Base-by-base conservation (phyloP, 345 rosid genomes). In the Sonneratia caseolaris region DNA sequence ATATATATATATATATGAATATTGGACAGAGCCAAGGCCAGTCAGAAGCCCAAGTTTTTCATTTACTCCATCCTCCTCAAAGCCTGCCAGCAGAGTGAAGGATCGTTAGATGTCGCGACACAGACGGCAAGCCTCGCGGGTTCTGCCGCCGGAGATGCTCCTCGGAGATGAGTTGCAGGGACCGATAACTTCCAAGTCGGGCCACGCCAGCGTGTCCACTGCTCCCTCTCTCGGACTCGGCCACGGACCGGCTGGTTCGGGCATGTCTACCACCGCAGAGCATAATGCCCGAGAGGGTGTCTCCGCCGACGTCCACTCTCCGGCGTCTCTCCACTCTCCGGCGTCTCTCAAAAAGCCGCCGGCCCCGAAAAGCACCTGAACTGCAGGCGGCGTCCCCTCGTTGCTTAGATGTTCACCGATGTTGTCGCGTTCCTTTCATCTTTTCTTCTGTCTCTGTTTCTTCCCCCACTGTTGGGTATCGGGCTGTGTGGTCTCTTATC, bases 101-200 rank as follows among this genome's bases (percentile, higher is more conserved):
- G 57, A 12, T 48, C 53, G 18, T 22, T 16, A 51, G 35, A 83
- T 83, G 86, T 83, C 86, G 73, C 84, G 86, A 27, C 84, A 84
- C 62, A 67, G 84, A 38, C 79, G 84, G 32, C 84, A 81, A 74
- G 55, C 74, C 9, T 84, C 87, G 59, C 81, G 42, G 51, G 76
- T 76, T 43, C 80, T 84, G 1, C 87, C 80, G 69, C 81, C 84
- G 59, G 80, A 76, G 70, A 49, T 77, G 40, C 40, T 79, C 45
- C 70, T 71, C 66, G 75, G 76, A 15, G 73, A 79, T 4, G 68
- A 51, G 15, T 68, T 77, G 3, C 73, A 56, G 0, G 37, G 37
- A 3, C 66, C 70, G 6, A 24, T 59, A 22, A 8, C 64, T n/a
- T 15, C 76, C 75, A 69, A 64, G 27, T 19, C 55, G 27, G 1